A percentile compares a stretch with the other conserved stretches of the same genome.
Evolutionary conservation across 2,329 filamentous ascomycete species (phyloP).

Genomic region (Fusarium guadeloupense): DNA sequence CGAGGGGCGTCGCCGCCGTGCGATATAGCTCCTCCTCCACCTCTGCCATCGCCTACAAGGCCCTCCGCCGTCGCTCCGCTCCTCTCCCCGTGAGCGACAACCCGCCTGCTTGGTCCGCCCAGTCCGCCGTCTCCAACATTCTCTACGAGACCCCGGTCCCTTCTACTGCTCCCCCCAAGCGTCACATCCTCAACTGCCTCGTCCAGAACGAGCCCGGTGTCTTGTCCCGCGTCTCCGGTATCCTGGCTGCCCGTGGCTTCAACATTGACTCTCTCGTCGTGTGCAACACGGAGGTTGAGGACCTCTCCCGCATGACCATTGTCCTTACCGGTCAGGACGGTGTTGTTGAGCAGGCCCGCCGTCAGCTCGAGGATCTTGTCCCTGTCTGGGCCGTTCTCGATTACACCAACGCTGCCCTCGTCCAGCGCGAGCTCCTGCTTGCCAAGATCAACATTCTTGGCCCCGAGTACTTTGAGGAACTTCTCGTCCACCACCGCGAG

Average conservation of each 20-base stretch:
- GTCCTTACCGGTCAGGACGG: slow-evolving; percentile 96
- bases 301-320: slow-evolving; percentile 98
- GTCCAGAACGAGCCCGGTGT: slow-evolving; percentile 99
- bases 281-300: slow-evolving; percentile 96
- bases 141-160: slow-evolving; percentile 96
- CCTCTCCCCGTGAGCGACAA: slow-evolving; percentile 82
- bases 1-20: slow-evolving; percentile 44
- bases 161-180: slow-evolving; percentile 84
- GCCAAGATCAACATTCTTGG: slow-evolving; percentile 97
- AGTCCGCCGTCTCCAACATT: slow-evolving; percentile 96
- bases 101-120: slow-evolving; percentile 84
- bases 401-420: slow-evolving; percentile 90
- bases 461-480: slow-evolving; percentile 97
- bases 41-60: slow-evolving; percentile 96
- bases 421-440: slow-evolving; percentile 93
- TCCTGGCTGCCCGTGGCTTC: slow-evolving; percentile 94
- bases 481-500: slow-evolving; percentile 94
- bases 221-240: slow-evolving; percentile 93
- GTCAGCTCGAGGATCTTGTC: slow-evolving; percentile 95
- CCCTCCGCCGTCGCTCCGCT: slow-evolving; percentile 87
- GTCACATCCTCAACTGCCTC: slow-evolving; percentile 96
- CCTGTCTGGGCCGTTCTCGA: slow-evolving; percentile 98
- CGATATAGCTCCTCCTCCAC: slow-evolving; percentile 70
- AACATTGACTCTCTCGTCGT: slow-evolving; percentile 99
- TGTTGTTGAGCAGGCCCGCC: slow-evolving; percentile 94